Conservation (phyloP, 192 early-diverging fungal genomes). For the Globomyces pollinis-pini region DNA sequence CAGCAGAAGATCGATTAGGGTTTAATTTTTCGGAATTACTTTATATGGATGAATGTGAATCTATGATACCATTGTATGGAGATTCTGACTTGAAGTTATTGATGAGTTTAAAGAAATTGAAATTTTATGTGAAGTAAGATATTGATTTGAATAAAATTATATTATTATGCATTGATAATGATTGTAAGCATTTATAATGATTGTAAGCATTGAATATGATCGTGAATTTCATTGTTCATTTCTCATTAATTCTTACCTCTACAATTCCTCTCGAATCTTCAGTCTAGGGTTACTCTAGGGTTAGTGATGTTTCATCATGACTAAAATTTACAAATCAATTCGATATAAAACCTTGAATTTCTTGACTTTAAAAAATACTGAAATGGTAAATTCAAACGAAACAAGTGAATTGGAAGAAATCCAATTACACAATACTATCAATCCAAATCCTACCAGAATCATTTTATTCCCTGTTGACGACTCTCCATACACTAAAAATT, state of each 20-base stretch:
- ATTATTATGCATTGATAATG: not conserved
- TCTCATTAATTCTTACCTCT: no score
- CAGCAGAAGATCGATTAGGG: not conserved
- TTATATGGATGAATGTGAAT: slow-evolving; percentile 5
- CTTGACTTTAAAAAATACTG: no score
- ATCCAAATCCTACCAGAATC: not conserved
- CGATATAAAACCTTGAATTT: no score
- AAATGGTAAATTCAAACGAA: no score
- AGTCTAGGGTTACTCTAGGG: no score
- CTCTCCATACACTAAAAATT: not conserved
- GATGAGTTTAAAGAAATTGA: not conserved
- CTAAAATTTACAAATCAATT: no score
- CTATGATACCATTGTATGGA: slow-evolving; percentile 4
- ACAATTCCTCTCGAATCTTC: no score
- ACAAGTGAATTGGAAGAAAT: slow-evolving; percentile 1
- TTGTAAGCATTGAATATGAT: no score
- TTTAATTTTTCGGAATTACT: not conserved
- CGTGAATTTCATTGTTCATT: no score
- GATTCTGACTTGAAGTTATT: slow-evolving; percentile 4
- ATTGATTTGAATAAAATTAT: no score
- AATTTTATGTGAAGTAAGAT: slow-evolving; percentile 11
- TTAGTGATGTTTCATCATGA: no score
- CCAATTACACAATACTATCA: not conserved
- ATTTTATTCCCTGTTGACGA: not conserved
- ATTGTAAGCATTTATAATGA: not conserved